Base-by-base conservation (phyloP, 169 alveolate species). In the Theileria parva region DNA sequence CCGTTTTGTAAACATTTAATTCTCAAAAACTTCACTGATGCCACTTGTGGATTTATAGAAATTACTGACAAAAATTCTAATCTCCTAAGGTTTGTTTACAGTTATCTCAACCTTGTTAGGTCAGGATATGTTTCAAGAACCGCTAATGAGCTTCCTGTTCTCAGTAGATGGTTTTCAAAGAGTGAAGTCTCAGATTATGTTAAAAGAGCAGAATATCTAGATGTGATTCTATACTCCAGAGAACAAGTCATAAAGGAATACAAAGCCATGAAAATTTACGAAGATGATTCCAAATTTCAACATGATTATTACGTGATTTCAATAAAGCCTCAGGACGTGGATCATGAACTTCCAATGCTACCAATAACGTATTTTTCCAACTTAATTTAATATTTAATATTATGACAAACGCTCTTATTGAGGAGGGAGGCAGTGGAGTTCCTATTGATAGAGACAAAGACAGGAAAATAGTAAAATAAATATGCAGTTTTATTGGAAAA, bases 391-490 rank as follows among this genome's bases (percentile, higher is more conserved):
- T 48, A 1, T 48, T 9, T 73, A 87, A 92, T 67, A 88, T 96
- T 88, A 92, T 98, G 96, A 92, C 99, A 74, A 98, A 98, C 90
- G 94, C 99, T 0, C 87, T 98, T 60, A 95, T 95, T 72, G 96
- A 95, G 44, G 97, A 97, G 77, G 99, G 99, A 19, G 99, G 99
- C 27, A 96, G 99, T 81, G 99, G 99, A 51, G 98, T 97, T n/a
- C 95, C 96, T 53, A 71, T 98, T 12, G 95, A 95, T 72, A 88
- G 95, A 57, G 97, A 92, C 48, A 93, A 92, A 63, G 97, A 98
- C 83, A 76, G 89, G 74, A 93, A 93, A 39, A 88, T 98, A 51
- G 99, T 98, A n/a, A 96, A 91, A 73, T 98, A 85, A 94, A 65
- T 96, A 96, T 81, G 99, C 97, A 21, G 77, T 94, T 3, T 39